These are phyloP conservation scores for Curvularia sp. DNA, from an alignment of 2,329 filamentous ascomycete genomes.

Conservation along the genomic window DNA sequence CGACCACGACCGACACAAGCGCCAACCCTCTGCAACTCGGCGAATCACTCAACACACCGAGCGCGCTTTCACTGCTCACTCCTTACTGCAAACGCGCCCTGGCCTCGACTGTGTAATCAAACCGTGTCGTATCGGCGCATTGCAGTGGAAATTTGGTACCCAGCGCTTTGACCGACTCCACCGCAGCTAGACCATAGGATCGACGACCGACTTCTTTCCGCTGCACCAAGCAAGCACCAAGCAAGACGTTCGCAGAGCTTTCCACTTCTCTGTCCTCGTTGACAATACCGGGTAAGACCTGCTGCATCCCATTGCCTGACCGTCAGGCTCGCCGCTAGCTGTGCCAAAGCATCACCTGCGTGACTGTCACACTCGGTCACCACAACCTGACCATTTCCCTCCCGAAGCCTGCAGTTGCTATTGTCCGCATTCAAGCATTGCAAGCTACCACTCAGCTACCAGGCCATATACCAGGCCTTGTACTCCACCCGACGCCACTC, in stretches of 20 bases:
- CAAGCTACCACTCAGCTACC: not conserved
- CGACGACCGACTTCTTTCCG: constrained; percentile 11
- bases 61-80: constrained; percentile 25
- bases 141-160: constrained; percentile 28
- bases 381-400: constrained; percentile 13
- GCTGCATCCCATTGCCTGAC: constrained; percentile 7
- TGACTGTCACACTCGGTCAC: constrained; percentile 15
- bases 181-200: constrained; percentile 19
- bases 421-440: constrained; percentile 15
- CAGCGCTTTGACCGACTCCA: constrained; percentile 45
- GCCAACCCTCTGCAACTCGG: constrained; percentile 30
- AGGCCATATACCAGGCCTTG: not conserved
- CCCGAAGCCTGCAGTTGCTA: constrained; percentile 13
- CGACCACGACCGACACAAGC: constrained; percentile 34
- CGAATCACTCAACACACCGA: constrained; percentile 32
- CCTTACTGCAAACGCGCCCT: constrained; percentile 28
- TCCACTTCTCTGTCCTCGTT: constrained; percentile 3
- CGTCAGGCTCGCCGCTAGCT: constrained; percentile 24
- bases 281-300: not conserved
- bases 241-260: constrained; percentile 2
- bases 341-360: constrained; percentile 23
- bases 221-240: constrained; percentile 10
- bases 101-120: constrained; percentile 27
- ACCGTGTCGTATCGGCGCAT: constrained; percentile 30
- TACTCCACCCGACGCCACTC: not conserved